Evolutionary conservation across 148 eudicot species (phyloP).

Genomic region (Limonium bicolor): DNA sequence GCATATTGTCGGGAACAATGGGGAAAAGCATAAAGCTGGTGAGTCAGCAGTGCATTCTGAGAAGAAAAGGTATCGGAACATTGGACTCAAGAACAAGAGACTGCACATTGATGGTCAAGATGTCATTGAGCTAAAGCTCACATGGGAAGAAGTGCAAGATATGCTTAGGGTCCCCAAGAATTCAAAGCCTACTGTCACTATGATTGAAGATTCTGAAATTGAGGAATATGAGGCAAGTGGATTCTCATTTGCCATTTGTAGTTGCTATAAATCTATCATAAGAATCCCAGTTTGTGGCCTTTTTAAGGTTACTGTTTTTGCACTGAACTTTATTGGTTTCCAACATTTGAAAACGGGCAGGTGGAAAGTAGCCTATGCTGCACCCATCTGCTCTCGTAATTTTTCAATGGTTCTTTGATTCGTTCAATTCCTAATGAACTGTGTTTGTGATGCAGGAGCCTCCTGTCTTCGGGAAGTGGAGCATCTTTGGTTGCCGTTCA

Average conservation of each 20-base stretch:
- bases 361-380: too few species aligned
- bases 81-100: constrained; percentile 67
- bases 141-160: constrained; percentile 62
- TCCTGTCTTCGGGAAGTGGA: constrained; percentile 65
- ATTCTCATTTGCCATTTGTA: constrained; percentile 3
- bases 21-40: constrained; percentile 39
- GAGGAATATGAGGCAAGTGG: constrained; percentile 71
- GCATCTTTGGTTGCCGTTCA: constrained; percentile 41
- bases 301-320: background rate
- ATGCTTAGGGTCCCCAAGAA: constrained; percentile 48
- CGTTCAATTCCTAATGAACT: background rate
- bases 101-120: constrained; percentile 56
- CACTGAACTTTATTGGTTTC: too few species aligned
- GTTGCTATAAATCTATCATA: background rate
- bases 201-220: constrained; percentile 50
- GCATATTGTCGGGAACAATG: constrained; percentile 23
- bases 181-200: constrained; percentile 42
- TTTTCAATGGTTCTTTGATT: background rate
- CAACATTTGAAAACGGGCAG: too few species aligned
- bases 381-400: too few species aligned
- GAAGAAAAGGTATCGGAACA: constrained; percentile 59
- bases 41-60: constrained; percentile 28
- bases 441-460: constrained; percentile 33
- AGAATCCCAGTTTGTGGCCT: background rate
- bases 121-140: constrained; percentile 42